Conservation (phyloP, 2,329 filamentous ascomycete species). For the Scedosporium dehoogii region DNA sequence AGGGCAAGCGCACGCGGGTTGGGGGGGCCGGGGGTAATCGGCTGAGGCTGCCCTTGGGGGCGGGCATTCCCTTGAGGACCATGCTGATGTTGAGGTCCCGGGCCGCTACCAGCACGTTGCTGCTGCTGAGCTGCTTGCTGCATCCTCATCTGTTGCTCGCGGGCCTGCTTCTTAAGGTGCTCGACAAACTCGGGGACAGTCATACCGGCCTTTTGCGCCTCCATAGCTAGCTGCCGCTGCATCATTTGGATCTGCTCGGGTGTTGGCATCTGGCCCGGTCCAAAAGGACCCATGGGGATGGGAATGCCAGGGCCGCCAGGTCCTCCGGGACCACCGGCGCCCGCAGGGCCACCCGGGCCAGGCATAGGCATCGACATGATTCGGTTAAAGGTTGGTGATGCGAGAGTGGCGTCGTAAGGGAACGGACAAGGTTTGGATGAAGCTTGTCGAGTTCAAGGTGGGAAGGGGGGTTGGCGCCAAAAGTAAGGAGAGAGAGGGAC, state of each 20-base stretch:
- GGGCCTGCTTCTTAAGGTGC: conserved; percentile 49
- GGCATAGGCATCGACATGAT: conserved; percentile 12
- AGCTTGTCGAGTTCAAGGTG: background rate
- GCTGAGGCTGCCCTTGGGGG: conserved; percentile 44
- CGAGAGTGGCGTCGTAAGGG: background rate
- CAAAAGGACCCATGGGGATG: conserved; percentile 22
- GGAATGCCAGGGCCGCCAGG: conserved; percentile 13
- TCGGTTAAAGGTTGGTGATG: background rate
- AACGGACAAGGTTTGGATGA: background rate
- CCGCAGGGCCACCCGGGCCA: conserved; percentile 14
- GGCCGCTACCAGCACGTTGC: conserved; percentile 17
- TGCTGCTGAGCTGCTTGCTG: conserved; percentile 34
- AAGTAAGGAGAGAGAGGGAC: background rate
- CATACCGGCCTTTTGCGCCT: conserved; percentile 79
- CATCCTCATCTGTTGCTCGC: conserved; percentile 37
- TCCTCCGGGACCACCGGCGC: conserved; percentile 10
- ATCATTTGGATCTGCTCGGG: conserved; percentile 80
- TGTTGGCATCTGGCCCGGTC: conserved; percentile 45
- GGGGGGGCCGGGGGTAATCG: conserved; percentile 68
- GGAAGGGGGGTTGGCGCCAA: background rate
- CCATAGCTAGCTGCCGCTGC: conserved; percentile 70
- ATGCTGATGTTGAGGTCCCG: conserved; percentile 19
- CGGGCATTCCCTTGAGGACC: conserved; percentile 14
- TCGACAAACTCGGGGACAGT: conserved; percentile 76
- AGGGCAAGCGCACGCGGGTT: conserved; percentile 84